Base-by-base conservation (phyloP, 2,329 filamentous ascomycete genomes). In the Colletotrichum sp. region DNA sequence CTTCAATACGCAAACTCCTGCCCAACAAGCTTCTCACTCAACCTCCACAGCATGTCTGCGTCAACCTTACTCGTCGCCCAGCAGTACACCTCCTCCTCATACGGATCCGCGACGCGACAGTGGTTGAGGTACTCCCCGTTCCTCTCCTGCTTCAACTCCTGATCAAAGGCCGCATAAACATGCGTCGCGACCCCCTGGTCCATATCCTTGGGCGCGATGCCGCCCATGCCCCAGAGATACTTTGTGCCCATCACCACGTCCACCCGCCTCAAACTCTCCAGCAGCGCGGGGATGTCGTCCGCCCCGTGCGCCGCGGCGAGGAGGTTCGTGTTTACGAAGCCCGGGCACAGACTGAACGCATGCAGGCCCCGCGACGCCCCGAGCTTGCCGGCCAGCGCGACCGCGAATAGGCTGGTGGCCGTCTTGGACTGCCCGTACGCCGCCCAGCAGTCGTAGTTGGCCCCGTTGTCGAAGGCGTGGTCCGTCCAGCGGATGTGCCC, bases 271-370 rank as follows among this genome's bases (percentile, higher is more conserved):
- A 75, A 16, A 6, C n/a, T 12, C 15, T 57, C 72, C 13, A 77
- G 13, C 12, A 75, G 67, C n/a, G 36, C 63, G 18, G 52, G 24
- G 21, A 59, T 52, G 15, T 76, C 74, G 15, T 63, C 44, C 36
- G 71, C 63, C 63, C 52, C 68, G 60, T 77, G 72, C 24, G 52
- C 52, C 21, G n/a, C 39, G n/a, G 2, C 0, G 44, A 52, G 44
- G n/a, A 77, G 72, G 68, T 77, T 77, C 32, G 75, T 75, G 34
- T 24, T 21, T 16, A 96, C 89, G 76, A 92, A 89, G 28, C 94
- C 93, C 0, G 92, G 90, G 79, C 91, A 88, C 24, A 88, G 83
- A 78, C 86, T 84, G 28, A 87, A 86, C 55, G 84, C 82, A 2
- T 87, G 83, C 21, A 89, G 84, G 3, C 85, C 81, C 60, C 81